A percentile compares a stretch with the other conserved stretches of the same genome.
These are phyloP conservation scores for Paramecium sonneborni DNA, from an alignment of 73 alveolate genomes.

Conservation along the genomic window DNA sequence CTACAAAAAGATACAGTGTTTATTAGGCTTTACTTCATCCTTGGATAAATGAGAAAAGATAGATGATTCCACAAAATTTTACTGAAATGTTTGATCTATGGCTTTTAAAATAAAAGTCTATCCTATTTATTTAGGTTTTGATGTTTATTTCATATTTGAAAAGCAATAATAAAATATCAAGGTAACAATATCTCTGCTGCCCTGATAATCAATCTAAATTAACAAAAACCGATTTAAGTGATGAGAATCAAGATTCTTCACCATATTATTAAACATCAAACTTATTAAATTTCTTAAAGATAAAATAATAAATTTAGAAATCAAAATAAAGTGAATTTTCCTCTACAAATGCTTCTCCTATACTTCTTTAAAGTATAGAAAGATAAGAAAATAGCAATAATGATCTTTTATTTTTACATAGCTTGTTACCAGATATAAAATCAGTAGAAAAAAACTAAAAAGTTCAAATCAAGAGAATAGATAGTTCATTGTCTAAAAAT, in stretches of 20 bases:
- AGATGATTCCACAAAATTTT: constrained; percentile 31
- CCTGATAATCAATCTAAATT: background rate
- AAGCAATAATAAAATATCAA: background rate
- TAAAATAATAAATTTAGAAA: background rate
- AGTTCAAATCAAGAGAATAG: background rate
- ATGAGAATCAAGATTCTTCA: background rate
- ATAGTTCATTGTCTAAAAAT: background rate
- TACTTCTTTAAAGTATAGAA: background rate
- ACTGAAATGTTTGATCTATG: background rate
- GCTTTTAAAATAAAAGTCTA: background rate
- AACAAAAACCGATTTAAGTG: background rate
- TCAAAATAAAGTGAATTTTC: background rate
- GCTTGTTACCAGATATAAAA: background rate
- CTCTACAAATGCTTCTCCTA: background rate
- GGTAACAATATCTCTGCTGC: background rate
- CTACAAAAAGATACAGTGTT: constrained; percentile 76
- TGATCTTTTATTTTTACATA: background rate
- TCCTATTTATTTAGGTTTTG: background rate
- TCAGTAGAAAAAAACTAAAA: background rate
- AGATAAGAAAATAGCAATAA: background rate
- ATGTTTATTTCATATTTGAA: background rate
- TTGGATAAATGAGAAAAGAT: constrained; percentile 71
- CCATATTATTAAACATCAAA: background rate
- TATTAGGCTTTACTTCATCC: constrained; percentile 76
- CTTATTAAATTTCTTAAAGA: background rate